Conservation (phyloP, 1,284 basidiomycete genomes). For the Rhodotorula mucilaginosa region DNA sequence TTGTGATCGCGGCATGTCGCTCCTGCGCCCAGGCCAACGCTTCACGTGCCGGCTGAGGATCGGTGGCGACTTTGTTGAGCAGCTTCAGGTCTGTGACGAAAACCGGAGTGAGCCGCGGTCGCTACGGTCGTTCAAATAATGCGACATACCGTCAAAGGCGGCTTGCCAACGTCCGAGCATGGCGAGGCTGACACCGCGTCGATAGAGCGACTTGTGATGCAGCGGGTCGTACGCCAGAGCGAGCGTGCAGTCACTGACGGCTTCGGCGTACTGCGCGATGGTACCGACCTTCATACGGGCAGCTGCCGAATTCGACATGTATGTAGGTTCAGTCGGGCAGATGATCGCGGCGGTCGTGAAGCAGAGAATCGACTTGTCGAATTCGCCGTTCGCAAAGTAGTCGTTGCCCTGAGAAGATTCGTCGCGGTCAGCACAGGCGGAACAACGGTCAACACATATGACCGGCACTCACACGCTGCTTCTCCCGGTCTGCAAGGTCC, state of each 20-base stretch:
- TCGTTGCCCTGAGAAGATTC: slow-evolving; percentile 30
- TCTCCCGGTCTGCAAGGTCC: slow-evolving; percentile 51
- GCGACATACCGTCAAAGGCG: slow-evolving; percentile 21
- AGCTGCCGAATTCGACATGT: slow-evolving; percentile 30
- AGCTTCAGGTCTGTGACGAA: slow-evolving; percentile 12
- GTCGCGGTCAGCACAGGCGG: neutral
- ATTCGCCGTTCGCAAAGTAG: slow-evolving; percentile 26
- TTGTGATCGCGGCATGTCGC: slow-evolving; percentile 5
- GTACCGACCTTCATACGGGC: slow-evolving; percentile 36
- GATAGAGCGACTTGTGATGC: slow-evolving; percentile 36
- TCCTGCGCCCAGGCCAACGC: slow-evolving; percentile 27
- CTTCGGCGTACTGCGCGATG: slow-evolving; percentile 29
- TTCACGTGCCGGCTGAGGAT: slow-evolving; percentile 21
- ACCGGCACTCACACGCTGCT: slow-evolving; percentile 57
- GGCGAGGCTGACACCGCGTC: slow-evolving; percentile 25
- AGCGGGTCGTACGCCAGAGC: slow-evolving; percentile 22
- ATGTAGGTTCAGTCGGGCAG: slow-evolving; percentile 19
- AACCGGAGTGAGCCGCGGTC: too few species aligned
- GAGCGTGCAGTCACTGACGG: slow-evolving; percentile 35
- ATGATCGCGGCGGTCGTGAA: slow-evolving; percentile 35
- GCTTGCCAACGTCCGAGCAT: slow-evolving; percentile 26
- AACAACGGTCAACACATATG: too few species aligned
- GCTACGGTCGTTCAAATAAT: too few species aligned
- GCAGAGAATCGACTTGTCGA: slow-evolving; percentile 28
- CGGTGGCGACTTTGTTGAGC: slow-evolving; percentile 14